Conservation (phyloP, 768 basidiomycete genomes). For the Tylopilus subfusipes region DNA sequence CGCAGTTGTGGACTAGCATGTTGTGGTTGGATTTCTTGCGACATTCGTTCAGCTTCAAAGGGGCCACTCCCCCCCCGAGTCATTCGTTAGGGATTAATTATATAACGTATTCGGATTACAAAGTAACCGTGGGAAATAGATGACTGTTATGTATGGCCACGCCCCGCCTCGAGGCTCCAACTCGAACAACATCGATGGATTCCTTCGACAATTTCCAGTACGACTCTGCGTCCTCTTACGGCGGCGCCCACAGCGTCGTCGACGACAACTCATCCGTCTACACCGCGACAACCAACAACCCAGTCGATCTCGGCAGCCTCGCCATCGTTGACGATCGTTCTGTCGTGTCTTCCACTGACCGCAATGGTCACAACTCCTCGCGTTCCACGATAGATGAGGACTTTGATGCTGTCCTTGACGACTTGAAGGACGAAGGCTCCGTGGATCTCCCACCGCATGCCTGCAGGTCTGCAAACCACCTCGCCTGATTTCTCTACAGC, state of each 20-base stretch:
- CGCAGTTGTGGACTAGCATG: background rate
- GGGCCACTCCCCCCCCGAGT: background rate
- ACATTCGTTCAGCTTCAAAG: background rate
- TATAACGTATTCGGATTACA: constrained; percentile 11
- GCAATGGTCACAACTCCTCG: constrained; percentile 35
- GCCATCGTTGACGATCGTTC: constrained; percentile 65
- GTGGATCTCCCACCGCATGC: constrained; percentile 89
- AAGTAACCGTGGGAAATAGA: constrained; percentile 26
- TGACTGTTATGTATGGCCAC: constrained; percentile 10
- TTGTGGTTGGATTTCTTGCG: background rate
- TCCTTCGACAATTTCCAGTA: constrained; percentile 85
- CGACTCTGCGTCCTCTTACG: constrained; percentile 79
- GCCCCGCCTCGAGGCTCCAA: background rate
- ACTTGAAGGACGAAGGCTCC: constrained; percentile 75
- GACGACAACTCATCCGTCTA: constrained; percentile 83
- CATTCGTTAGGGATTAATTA: constrained; percentile 11
- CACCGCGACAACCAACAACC: constrained; percentile 61
- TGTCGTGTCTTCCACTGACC: constrained; percentile 38
- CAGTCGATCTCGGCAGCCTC: constrained; percentile 63
- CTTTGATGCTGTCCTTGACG: constrained; percentile 86
- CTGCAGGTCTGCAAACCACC: constrained; percentile 67
- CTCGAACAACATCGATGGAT: constrained; percentile 52
- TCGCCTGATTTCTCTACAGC: constrained; percentile 1
- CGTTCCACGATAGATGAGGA: constrained; percentile 64
- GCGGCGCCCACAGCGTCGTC: constrained; percentile 60